Base-by-base conservation (phyloP, 305 asterid genomes). In the Lippia alba region DNA sequence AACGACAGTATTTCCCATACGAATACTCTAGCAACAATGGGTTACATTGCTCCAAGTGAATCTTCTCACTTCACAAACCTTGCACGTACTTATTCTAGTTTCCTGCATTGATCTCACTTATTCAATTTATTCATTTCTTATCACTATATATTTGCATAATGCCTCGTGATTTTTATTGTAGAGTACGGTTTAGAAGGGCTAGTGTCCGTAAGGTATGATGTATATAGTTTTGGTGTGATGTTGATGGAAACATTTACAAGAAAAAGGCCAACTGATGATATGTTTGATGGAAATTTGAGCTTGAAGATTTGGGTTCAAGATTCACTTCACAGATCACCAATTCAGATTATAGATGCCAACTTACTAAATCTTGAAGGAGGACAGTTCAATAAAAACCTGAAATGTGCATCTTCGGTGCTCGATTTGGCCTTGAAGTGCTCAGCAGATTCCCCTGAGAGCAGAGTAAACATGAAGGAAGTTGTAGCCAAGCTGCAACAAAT, bases 11-110 rank as follows among this genome's bases (percentile, higher is more conserved):
- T n/a, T n/a, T n/a, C n/a, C n/a, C n/a, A n/a, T n/a, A n/a, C n/a
- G n/a, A n/a, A n/a, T n/a, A n/a, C n/a, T n/a, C n/a, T 79, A 2
- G 72, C 74, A 0, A 79, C 76, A 15, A 7, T 79, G 3, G 80
- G 80, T 17, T 75, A 75, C 58, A 71, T 79, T n/a, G 80, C 80
- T 0, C 74, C 74, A 17, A 60, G 74, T 59, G 8, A 57, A 7
- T 18, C 12, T 10, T 41, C 5, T 12, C 14, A 4, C 14, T n/a
- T 48, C 4, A 45, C 3, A 7, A 45, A 3, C 14, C n/a, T n/a
- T n/a, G n/a, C n/a, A 8, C 10, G 14, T 34, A 45, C 14, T 48
- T 3, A 34, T 34, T 34, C 41, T 11, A 3, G 11, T 56, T 18
- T 3, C 16, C 1, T 61, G 0, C 14, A 57, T 34, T 2, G 40